Percentiles rank a stretch among this genome's conserved stretches.
Evolutionary conservation across 2,329 filamentous ascomycete genomes (phyloP).

Genomic region (Didymella lethalis): DNA sequence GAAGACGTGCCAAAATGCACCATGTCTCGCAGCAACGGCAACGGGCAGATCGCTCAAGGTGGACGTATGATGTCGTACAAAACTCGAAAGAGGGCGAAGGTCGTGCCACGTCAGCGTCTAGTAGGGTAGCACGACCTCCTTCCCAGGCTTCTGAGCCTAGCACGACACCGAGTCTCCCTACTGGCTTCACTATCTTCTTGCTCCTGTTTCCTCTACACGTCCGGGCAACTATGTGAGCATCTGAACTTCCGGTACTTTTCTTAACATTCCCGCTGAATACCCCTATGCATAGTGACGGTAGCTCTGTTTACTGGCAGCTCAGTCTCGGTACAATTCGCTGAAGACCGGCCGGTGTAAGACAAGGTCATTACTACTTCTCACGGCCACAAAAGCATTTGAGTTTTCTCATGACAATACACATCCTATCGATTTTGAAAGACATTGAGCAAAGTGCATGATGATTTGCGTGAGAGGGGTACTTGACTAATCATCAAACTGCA

Average conservation of each 20-base stretch:
- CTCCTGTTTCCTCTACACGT: not conserved
- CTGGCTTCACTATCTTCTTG: not conserved
- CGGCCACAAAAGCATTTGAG: not conserved
- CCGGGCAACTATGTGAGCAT: not conserved
- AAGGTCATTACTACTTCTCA: not conserved
- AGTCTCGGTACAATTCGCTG: not conserved
- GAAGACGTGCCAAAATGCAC: slow-evolving; percentile 79
- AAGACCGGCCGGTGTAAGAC: not conserved
- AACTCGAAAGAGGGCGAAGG: slow-evolving; percentile 43
- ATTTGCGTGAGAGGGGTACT: slow-evolving; percentile 12
- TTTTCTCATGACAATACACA: not conserved
- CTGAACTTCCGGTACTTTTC: not conserved
- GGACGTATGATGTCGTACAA: slow-evolving; percentile 60
- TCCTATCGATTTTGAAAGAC: not conserved
- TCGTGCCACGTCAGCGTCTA: slow-evolving; percentile 18
- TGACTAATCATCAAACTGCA: slow-evolving; percentile 35
- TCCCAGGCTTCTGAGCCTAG: not conserved
- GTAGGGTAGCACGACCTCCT: slow-evolving; percentile 2
- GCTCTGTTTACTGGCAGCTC: not conserved
- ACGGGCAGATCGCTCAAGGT: slow-evolving; percentile 61
- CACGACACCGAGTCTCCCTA: not conserved
- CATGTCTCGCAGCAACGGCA: slow-evolving; percentile 78
- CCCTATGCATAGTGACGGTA: slow-evolving; percentile 13
- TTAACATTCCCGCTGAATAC: slow-evolving; percentile 14
- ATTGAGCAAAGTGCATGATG: not conserved